phyloP scores from a whole-genome alignment of 2,329 filamentous ascomycete genomes.

The Colletotrichum kahawae region DNA sequence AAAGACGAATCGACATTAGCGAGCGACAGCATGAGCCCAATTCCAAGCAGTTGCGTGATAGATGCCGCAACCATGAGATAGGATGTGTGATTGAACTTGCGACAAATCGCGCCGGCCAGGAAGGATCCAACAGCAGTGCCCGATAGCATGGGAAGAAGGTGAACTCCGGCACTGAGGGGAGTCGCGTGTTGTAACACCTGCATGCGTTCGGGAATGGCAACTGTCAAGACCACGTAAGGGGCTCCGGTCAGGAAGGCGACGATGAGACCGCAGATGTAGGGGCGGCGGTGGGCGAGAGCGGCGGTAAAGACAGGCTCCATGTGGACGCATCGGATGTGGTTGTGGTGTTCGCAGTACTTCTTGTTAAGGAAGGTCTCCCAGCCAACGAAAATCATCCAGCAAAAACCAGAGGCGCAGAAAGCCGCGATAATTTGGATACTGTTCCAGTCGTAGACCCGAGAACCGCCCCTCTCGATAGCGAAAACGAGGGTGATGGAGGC shows the following conservation, averaged over 20 bases:
- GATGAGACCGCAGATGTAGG: constrained; percentile 55
- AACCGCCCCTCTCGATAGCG: constrained; percentile 61
- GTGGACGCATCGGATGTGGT: constrained; percentile 14
- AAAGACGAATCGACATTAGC: constrained; percentile 33
- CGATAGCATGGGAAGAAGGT: constrained; percentile 63
- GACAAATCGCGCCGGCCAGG: constrained; percentile 57
- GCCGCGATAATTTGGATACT: constrained; percentile 55
- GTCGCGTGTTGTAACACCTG: constrained; percentile 62
- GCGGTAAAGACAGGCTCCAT: constrained; percentile 63
- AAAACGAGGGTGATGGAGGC: constrained; percentile 61
- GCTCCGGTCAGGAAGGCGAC: constrained; percentile 63
- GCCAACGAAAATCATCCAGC: constrained; percentile 52
- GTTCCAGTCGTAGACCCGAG: constrained; percentile 55
- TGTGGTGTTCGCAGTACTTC: neutral
- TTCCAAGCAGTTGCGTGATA: constrained; percentile 56
- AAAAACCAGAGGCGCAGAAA: constrained; percentile 51
- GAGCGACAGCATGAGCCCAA: constrained; percentile 54
- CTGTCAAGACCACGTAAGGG: constrained; percentile 61
- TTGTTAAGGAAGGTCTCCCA: constrained; percentile 51
- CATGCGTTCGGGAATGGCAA: constrained; percentile 64
- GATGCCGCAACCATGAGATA: constrained; percentile 54
- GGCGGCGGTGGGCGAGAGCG: constrained; percentile 49
- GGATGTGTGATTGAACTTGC: constrained; percentile 58
- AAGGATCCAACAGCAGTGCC: constrained; percentile 62
- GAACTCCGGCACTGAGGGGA: constrained; percentile 59